Conservation (phyloP, 805 yeast species). For the Saturnispora mendoncae region DNA sequence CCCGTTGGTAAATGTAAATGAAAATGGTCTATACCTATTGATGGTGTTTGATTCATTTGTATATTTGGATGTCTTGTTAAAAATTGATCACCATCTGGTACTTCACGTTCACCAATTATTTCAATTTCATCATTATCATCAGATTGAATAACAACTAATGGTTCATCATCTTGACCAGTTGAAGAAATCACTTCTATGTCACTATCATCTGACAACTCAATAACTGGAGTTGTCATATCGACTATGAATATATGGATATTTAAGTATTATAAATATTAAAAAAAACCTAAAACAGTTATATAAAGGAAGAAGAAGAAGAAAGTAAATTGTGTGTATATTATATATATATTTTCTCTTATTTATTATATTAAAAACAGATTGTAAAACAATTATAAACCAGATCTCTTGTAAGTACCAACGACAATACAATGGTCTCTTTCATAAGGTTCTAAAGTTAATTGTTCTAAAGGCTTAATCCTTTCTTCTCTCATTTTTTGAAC, state of each 20-base stretch:
- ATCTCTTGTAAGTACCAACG: conserved; percentile 92
- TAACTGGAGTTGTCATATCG: too few relatives aligned
- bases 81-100: conserved; percentile 13
- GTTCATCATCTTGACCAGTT: neutral
- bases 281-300: too few relatives aligned
- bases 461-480: conserved; percentile 96
- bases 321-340: too few relatives aligned
- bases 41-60: neutral
- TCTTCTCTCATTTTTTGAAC: conserved; percentile 98
- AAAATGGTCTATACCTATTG: neutral
- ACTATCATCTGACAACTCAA: neutral
- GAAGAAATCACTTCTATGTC: neutral
- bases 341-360: too few relatives aligned
- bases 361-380: neutral
- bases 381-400: conserved; percentile 45
- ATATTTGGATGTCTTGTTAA: neutral
- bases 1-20: conserved; percentile 7
- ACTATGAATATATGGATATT: too few relatives aligned
- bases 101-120: conserved; percentile 17
- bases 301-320: too few relatives aligned
- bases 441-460: conserved; percentile 97
- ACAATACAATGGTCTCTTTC: conserved; percentile 99
- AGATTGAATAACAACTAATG: neutral
- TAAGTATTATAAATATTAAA: too few relatives aligned
- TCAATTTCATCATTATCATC: conserved; percentile 2